Conservation (phyloP, 768 basidiomycete species). For the Serendipita vermifera region DNA sequence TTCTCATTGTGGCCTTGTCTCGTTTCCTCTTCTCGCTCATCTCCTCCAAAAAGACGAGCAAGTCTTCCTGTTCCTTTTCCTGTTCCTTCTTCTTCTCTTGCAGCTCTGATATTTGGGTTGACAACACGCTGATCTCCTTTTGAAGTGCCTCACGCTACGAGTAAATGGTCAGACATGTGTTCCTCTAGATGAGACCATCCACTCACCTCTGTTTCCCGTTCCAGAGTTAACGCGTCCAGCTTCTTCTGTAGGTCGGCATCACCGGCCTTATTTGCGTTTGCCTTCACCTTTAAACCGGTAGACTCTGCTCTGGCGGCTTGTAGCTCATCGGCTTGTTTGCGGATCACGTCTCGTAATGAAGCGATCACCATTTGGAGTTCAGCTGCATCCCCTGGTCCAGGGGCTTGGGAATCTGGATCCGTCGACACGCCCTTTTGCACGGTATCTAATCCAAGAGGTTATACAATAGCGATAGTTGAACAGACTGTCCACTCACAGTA, state of each 20-base stretch:
- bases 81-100: conserved; percentile 63
- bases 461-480: not conserved
- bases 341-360: conserved; percentile 73
- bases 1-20: conserved; percentile 69
- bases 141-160: conserved; percentile 35
- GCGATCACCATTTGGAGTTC: conserved; percentile 64
- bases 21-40: conserved; percentile 68
- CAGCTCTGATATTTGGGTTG: conserved; percentile 36
- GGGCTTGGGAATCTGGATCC: conserved; percentile 52
- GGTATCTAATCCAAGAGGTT: conserved; percentile 36
- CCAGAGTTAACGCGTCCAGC: conserved; percentile 33
- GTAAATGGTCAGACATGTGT: not conserved
- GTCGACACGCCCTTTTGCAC: conserved; percentile 58
- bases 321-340: conserved; percentile 48
- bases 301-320: conserved; percentile 23
- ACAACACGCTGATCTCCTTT: conserved; percentile 34
- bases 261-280: conserved; percentile 14
- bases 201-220: conserved; percentile 30
- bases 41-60: conserved; percentile 88
- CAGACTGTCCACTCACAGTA: conserved; percentile 50
- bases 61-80: conserved; percentile 94
- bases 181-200: conserved; percentile 2
- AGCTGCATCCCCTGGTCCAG: conserved; percentile 28
- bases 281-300: conserved; percentile 14
- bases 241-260: conserved; percentile 52